Evolutionary conservation across 164 flowering plant species (phyloP).

Genomic region (Nelumbo lutea): DNA sequence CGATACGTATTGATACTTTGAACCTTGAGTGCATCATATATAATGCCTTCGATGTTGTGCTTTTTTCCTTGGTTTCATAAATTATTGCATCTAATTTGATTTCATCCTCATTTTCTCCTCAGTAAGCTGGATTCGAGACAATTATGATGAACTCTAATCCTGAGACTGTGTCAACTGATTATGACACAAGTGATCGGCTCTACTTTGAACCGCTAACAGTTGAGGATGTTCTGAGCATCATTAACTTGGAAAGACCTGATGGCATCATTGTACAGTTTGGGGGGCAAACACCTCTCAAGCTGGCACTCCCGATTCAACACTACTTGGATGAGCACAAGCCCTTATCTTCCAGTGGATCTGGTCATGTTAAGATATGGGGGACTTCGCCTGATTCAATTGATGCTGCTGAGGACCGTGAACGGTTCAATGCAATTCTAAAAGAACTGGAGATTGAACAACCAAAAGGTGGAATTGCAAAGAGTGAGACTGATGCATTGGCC

Average conservation of each 20-base stretch:
- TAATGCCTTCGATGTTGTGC: not conserved
- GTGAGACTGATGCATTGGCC: slow-evolving; percentile 14
- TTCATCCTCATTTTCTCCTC: slow-evolving; percentile 9
- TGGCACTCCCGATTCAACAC: slow-evolving; percentile 14
- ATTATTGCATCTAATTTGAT: not conserved
- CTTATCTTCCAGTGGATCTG: slow-evolving; percentile 12
- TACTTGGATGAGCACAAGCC: slow-evolving; percentile 18
- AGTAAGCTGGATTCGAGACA: slow-evolving; percentile 88
- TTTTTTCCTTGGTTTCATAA: not conserved
- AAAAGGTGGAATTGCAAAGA: slow-evolving; percentile 19
- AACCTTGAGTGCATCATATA: no score
- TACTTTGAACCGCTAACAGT: slow-evolving; percentile 95
- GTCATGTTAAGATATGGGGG: slow-evolving; percentile 18
- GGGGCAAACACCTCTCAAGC: slow-evolving; percentile 21
- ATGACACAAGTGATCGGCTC: slow-evolving; percentile 94
- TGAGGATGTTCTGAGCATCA: slow-evolving; percentile 80
- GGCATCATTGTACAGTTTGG: slow-evolving; percentile 73
- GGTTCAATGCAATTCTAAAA: slow-evolving; percentile 13
- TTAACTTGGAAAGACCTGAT: slow-evolving; percentile 85
- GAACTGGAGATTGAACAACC: slow-evolving; percentile 17
- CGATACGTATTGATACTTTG: no score
- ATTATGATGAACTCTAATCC: slow-evolving; percentile 99
- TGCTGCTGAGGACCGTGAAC: slow-evolving; percentile 18
- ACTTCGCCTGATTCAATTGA: slow-evolving; percentile 18
- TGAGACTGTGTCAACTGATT: slow-evolving; percentile 96